Base-by-base conservation (phyloP, 768 basidiomycete species). In the Pisolithus orientalis region DNA sequence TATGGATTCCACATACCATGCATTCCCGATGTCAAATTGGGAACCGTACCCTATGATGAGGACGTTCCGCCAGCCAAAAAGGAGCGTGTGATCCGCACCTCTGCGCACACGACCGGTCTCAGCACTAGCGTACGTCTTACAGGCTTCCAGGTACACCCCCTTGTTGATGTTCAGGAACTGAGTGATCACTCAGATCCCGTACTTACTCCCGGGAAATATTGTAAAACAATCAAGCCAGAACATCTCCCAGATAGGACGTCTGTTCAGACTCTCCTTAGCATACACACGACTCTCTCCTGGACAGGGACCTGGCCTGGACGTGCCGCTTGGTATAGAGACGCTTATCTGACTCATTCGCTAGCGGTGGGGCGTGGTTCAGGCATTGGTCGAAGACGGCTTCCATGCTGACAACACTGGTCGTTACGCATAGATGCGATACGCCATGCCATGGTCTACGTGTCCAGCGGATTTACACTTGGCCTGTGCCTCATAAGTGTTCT, bases 51-150 rank as follows among this genome's bases (percentile, higher is more conserved):
- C 17, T n/a, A 89, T 56, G 92, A 90, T 47, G 79, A 84, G 21
- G 63, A 64, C 8, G 77, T 86, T 4, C 66, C 77, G 0, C 75
- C 21, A 21, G 21, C 21, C 21, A 21, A 21, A 21, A 76, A 79
- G 53, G 77, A 70, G 39, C 81, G 89, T 24, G 94, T 94, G 94
- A 72, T 78, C 51, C 76, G 80, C 60, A 74, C 77, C 1, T 92
- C 92, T 1, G 73, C 70, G 28, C 69, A 76, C 9, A 85, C 90
- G 0, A 97, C 95, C 1, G 86, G 82, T 9, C 64, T 75, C 2
- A 79, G 83, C 65, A 87, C 84, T 0, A 95, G 95, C 0, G 55
- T 97, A 4, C 71, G 90, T 39, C 67, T 97, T 46, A 96, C 94
- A 2, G 95, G 90, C 6, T 97, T 92, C 68, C 90, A 93, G 76